Evolutionary conservation across 2,329 filamentous ascomycete species (phyloP).

Genomic region (Paracorniculantispora psalliotae): DNA sequence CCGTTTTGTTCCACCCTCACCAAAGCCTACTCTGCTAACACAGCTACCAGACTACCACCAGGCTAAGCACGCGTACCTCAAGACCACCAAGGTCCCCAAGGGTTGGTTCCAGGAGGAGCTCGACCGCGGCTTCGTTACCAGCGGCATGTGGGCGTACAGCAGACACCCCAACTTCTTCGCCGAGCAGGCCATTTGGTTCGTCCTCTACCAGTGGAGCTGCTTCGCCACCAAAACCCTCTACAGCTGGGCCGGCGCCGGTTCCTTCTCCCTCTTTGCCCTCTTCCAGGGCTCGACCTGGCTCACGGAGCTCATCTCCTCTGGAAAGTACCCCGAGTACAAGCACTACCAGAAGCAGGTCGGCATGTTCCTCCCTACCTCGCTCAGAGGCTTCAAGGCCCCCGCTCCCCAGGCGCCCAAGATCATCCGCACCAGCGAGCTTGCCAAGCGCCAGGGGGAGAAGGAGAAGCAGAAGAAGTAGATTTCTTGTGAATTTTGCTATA

Average conservation of each 20-base stretch:
- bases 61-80: constrained; percentile 72
- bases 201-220: constrained; percentile 84
- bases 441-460: constrained; percentile 40
- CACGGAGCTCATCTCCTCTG: constrained; percentile 73
- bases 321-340: constrained; percentile 85
- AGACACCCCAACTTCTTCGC: constrained; percentile 93
- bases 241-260: constrained; percentile 75
- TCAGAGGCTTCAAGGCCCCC: constrained; percentile 37
- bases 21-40: not conserved
- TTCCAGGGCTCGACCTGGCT: constrained; percentile 89
- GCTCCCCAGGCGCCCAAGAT: constrained; percentile 37
- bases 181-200: constrained; percentile 86
- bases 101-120: constrained; percentile 68
- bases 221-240: constrained; percentile 64
- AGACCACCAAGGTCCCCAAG: constrained; percentile 64
- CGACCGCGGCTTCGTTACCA: constrained; percentile 82
- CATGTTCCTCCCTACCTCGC: constrained; percentile 67
- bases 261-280: constrained; percentile 64
- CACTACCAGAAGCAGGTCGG: constrained; percentile 79
- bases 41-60: constrained; percentile 61
- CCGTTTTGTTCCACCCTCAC: constrained; percentile 10
- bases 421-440: constrained; percentile 47
- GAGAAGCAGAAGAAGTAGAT: constrained; percentile 28
- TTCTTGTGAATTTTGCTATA: not conserved
- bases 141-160: constrained; percentile 80